Evolutionary conservation across 768 basidiomycete genomes (phyloP).

Genomic region (Panus rudis): DNA sequence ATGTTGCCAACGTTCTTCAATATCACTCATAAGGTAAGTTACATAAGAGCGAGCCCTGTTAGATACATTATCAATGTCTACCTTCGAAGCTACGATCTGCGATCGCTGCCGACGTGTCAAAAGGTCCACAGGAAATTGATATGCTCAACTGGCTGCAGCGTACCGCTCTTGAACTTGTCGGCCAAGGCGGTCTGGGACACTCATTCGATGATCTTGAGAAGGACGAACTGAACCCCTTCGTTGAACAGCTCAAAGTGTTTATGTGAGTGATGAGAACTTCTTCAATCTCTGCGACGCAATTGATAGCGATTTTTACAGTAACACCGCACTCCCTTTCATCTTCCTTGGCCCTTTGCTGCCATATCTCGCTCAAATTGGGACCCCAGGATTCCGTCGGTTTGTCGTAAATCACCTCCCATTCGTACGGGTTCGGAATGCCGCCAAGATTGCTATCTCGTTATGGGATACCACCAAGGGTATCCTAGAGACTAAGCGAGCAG

Average conservation of each 20-base stretch:
- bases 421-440: conserved; percentile 12
- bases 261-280: conserved; percentile 8
- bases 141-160: conserved; percentile 15
- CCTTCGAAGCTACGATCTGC: background rate
- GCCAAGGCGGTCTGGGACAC: conserved; percentile 16
- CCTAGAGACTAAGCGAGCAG: conserved; percentile 8
- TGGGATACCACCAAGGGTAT: conserved; percentile 10
- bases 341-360: conserved; percentile 41
- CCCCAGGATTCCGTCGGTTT: conserved; percentile 13
- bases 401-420: conserved; percentile 12
- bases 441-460: conserved; percentile 17
- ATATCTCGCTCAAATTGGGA: conserved; percentile 10
- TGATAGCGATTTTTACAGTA: conserved; percentile 22
- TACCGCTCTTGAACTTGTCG: conserved; percentile 11
- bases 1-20: conserved; percentile 13
- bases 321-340: conserved; percentile 38
- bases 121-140: conserved; percentile 5
- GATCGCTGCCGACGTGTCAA: background rate
- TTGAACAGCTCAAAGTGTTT: conserved; percentile 12
- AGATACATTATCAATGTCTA: too few relatives aligned
- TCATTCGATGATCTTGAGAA: conserved; percentile 14
- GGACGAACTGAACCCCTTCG: conserved; percentile 10
- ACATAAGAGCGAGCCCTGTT: background rate
- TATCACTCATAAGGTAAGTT: conserved; percentile 4
- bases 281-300: background rate